A percentile compares a stretch with the other conserved stretches of the same genome.
Conservation (phyloP, 2,329 filamentous ascomycete genomes). For the Cladophialophora chaetospira region DNA sequence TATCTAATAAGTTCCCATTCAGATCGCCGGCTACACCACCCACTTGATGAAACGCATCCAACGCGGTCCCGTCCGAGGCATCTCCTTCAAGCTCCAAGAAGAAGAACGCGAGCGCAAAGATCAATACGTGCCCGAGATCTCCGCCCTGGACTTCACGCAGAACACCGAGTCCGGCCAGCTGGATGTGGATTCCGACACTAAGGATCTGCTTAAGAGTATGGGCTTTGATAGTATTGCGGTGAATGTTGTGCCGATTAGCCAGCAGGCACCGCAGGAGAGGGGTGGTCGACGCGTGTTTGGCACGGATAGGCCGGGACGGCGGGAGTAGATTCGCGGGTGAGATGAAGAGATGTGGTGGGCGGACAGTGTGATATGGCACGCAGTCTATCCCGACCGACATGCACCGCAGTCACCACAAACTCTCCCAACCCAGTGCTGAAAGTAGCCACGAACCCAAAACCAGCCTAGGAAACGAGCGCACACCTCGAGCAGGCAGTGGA, state of each 20-base stretch:
- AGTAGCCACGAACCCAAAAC: too few species aligned
- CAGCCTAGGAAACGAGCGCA: too few species aligned
- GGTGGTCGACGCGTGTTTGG: conserved; percentile 60
- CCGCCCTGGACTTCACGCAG: conserved; percentile 96
- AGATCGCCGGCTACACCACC: conserved; percentile 98
- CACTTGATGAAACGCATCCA: conserved; percentile 99
- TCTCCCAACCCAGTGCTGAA: too few species aligned
- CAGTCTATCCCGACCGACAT: too few species aligned
- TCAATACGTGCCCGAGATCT: conserved; percentile 99
- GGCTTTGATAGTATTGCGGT: conserved; percentile 98
- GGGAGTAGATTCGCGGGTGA: conserved; percentile 17
- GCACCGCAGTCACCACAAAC: too few species aligned
- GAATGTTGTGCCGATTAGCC: conserved; percentile 88
- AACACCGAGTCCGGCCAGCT: conserved; percentile 89
- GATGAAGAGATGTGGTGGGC: background rate
- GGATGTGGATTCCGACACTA: conserved; percentile 95
- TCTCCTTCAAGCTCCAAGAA: conserved; percentile 99
- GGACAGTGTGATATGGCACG: too few species aligned
- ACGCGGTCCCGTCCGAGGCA: conserved; percentile 97
- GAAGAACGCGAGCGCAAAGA: conserved; percentile 99
- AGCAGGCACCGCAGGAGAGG: conserved; percentile 71
- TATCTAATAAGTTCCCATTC: conserved; percentile 11
- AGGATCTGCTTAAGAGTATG: conserved; percentile 97
- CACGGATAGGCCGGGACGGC: conserved; percentile 29
- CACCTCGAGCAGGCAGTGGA: too few species aligned